Base-by-base conservation (phyloP, 495 filamentous ascomycete genomes). In the Aspergillus asperescens region DNA sequence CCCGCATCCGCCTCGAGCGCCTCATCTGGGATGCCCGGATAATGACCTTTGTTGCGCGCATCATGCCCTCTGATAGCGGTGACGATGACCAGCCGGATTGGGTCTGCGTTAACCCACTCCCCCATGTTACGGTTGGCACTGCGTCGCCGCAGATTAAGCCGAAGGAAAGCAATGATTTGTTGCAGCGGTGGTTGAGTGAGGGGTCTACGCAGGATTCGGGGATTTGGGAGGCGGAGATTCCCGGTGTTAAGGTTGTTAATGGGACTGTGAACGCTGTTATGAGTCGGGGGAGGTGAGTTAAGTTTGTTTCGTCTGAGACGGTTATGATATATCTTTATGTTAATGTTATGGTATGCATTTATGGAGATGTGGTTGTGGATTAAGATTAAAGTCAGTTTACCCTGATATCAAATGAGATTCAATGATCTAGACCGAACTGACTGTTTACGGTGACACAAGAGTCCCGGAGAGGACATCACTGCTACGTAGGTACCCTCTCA, bases 111-210 rank as follows among this genome's bases (percentile, higher is more conserved):
- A 98, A 98, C 63, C 62, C 71, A 23, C 75, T 92, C n/a, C 80
- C 89, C 13, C 93, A 98, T 66, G 77, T 97, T 41, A 97, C 93
- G 1, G 77, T 96, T 15, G 93, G 93, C 2, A 98, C 93, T 1
- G 79, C 80, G 19, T 70, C 77, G 49, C 69, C 73, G 48, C 59
- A 71, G 6, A 81, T 98, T 56, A 96, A 96, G 70, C 93, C 93
- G 1, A 88, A 86, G 72, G 91, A 98, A 73, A 91, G 90, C 60
- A 97, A 97, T 60, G 84, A 88, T 52, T 62, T 98, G 62, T 67
- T 98, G 46, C 66, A 72, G 53, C 67, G 75, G 37, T 96, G 89
- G 90, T 50, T 81, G 55, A 59, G 76, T 57, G 59, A 66, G 16
- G 82, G 80, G 0, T 77, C 69, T 22, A 76, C 76, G 4, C 68